Conservation (phyloP, 2,329 filamentous ascomycete species). For the Xylariales sp. region DNA sequence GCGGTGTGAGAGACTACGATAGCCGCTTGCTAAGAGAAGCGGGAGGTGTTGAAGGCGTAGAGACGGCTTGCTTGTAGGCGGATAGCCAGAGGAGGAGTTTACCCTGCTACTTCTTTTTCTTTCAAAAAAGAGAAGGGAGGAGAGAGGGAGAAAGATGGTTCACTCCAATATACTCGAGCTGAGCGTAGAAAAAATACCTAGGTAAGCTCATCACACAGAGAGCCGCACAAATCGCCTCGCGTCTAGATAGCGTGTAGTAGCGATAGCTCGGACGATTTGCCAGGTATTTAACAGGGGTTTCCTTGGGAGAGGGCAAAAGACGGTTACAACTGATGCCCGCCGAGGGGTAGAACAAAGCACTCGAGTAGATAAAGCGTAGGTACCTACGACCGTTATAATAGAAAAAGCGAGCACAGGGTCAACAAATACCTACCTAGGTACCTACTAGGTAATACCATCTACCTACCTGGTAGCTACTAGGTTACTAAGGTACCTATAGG, state of each 20-base stretch:
- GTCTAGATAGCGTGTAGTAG: constrained; percentile 9
- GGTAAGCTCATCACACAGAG: background rate
- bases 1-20: background rate
- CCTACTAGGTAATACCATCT: too few species aligned
- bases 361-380: background rate
- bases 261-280: constrained; percentile 3
- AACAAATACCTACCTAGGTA: background rate
- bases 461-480: too few species aligned
- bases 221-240: constrained; percentile 15
- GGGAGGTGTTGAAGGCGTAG: constrained; percentile 4
- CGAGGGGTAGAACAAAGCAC: background rate
- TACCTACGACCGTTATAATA: background rate
- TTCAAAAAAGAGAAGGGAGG: too few species aligned
- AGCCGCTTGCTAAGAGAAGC: background rate
- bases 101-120: too few species aligned
- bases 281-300: background rate
- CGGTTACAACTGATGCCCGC: background rate
- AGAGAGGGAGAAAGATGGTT: background rate
- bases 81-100: background rate
- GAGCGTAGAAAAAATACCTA: background rate
- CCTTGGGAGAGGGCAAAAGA: constrained; percentile 1
- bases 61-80: background rate
- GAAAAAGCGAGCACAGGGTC: background rate
- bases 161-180: background rate
- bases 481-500: background rate